phyloP scores from a whole-genome alignment of 2,329 filamentous ascomycete genomes.

The Bipolaris cookei region DNA sequence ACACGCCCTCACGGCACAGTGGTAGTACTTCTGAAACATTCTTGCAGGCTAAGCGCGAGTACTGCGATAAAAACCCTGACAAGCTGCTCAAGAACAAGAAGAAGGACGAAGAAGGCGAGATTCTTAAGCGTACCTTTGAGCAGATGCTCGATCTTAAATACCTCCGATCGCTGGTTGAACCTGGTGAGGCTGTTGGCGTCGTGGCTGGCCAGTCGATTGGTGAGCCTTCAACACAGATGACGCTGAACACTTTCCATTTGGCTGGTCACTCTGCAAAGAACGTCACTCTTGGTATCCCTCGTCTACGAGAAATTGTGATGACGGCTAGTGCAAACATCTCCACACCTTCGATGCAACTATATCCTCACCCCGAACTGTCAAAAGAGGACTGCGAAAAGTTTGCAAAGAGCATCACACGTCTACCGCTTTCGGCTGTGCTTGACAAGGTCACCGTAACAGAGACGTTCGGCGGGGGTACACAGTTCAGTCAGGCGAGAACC shows the following conservation, averaged over 20 bases:
- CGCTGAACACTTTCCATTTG: constrained; percentile 98
- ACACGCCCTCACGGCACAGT: constrained; percentile 76
- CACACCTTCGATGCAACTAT: constrained; percentile 87
- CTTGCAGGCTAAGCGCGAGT: constrained; percentile 72
- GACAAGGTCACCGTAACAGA: constrained; percentile 84
- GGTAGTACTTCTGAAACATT: constrained; percentile 92
- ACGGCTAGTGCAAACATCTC: constrained; percentile 88
- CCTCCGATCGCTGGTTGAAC: constrained; percentile 86
- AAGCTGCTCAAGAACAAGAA: constrained; percentile 67
- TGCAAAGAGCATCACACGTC: constrained; percentile 87
- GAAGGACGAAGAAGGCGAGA: constrained; percentile 56
- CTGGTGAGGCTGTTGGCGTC: constrained; percentile 95
- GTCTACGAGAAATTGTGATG: constrained; percentile 97
- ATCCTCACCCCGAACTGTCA: constrained; percentile 74
- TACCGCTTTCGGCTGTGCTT: constrained; percentile 82
- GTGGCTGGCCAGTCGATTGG: constrained; percentile 96
- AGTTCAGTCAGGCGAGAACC: constrained; percentile 75
- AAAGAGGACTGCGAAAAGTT: constrained; percentile 75
- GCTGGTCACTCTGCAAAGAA: constrained; percentile 98
- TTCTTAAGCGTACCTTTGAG: constrained; percentile 72
- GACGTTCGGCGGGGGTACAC: constrained; percentile 73
- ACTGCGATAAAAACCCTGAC: constrained; percentile 76
- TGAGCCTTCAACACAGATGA: constrained; percentile 99
- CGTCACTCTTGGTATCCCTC: constrained; percentile 97
- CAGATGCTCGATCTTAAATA: constrained; percentile 91